phyloP scores from a whole-genome alignment of 2,329 filamentous ascomycete genomes.

The Venturia aucupariae region DNA sequence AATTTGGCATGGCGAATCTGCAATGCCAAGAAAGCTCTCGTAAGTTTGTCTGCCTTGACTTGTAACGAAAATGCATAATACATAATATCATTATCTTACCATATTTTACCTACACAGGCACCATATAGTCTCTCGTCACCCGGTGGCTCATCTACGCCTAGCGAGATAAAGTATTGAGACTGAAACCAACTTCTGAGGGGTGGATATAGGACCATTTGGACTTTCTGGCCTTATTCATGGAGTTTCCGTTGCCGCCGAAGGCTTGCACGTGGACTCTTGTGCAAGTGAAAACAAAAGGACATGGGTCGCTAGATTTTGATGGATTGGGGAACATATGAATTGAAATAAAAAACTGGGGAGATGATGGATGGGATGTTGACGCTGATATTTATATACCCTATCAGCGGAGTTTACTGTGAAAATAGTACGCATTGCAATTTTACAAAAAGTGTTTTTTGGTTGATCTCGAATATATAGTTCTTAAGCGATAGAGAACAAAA shows the following conservation, averaged over 20 bases:
- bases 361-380: background rate
- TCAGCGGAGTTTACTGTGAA: background rate
- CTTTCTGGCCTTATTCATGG: background rate
- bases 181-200: background rate
- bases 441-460: no score
- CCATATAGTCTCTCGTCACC: constrained; percentile 11
- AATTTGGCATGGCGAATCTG: constrained; percentile 92
- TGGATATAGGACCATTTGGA: constrained; percentile 1
- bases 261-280: background rate
- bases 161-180: constrained; percentile 6
- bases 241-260: background rate
- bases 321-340: background rate
- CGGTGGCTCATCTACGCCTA: constrained; percentile 10
- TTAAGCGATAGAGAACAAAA: no score
- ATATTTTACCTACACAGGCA: constrained; percentile 7
- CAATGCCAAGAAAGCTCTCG: constrained; percentile 90
- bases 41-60: constrained; percentile 40
- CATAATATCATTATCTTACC: background rate
- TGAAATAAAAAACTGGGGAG: background rate
- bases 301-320: no score
- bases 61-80: no score
- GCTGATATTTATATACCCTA: background rate
- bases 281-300: background rate
- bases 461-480: no score
- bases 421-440: no score